Percentiles rank a stretch among this genome's conserved stretches.
Conservation (phyloP, 768 basidiomycete species). For the Strobilomyces dryophilus region DNA sequence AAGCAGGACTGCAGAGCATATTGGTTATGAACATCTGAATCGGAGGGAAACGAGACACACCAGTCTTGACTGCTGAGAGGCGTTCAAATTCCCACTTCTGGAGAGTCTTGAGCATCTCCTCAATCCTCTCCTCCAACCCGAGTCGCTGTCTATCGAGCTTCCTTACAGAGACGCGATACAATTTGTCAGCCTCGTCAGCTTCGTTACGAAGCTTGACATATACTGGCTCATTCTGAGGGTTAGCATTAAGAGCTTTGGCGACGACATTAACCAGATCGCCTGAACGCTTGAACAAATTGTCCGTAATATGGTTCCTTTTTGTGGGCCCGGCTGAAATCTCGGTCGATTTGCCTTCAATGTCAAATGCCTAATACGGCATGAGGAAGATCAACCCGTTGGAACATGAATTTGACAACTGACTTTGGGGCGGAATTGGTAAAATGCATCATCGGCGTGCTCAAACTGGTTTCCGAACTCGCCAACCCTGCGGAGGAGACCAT, state of each 20-base stretch:
- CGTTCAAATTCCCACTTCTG: constrained; percentile 87
- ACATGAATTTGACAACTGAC: constrained; percentile 34
- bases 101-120: constrained; percentile 73
- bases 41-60: constrained; percentile 32
- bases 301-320: constrained; percentile 39
- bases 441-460: constrained; percentile 73
- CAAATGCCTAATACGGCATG: constrained; percentile 24
- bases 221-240: constrained; percentile 52
- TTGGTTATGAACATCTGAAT: neutral
- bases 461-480: constrained; percentile 84
- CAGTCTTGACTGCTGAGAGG: constrained; percentile 79
- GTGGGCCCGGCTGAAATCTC: constrained; percentile 20
- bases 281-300: constrained; percentile 64
- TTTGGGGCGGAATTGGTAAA: constrained; percentile 81
- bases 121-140: constrained; percentile 79
- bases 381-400: constrained; percentile 21
- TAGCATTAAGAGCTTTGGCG: constrained; percentile 59
- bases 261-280: constrained; percentile 67
- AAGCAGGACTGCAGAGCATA: constrained; percentile 53
- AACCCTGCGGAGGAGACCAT: constrained; percentile 60
- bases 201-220: constrained; percentile 71
- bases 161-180: constrained; percentile 77
- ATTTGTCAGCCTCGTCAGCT: constrained; percentile 75
- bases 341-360: constrained; percentile 23
- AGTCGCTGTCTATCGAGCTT: constrained; percentile 83